Base-by-base conservation (phyloP, 2,329 filamentous ascomycete species). In the Cordyceps cicadae region DNA sequence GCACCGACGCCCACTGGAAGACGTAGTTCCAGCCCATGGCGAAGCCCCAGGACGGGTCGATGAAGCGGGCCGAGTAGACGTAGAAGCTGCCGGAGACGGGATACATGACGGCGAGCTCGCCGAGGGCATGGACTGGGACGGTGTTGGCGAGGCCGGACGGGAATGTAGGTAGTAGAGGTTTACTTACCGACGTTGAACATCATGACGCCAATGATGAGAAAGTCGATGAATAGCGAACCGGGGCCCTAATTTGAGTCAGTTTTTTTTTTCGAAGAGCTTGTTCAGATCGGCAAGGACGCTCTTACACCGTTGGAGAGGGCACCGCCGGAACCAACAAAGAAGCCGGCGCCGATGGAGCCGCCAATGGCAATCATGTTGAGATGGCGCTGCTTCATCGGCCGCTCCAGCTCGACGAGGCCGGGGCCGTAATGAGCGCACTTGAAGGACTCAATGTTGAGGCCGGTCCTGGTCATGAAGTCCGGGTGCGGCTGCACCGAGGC, bases 41-140 rank as follows among this genome's bases (percentile, higher is more conserved):
- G 55, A 81, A 82, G 63, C 79, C 79, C 76, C 82, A 85, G 0
- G 83, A 81, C 29, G 83, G 83, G 68, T 84, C 83, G 63, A 86
- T 80, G 67, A 86, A 86, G 57, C 83, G 82, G 60, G 77, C 76
- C 32, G 80, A 81, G 72, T 84, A 86, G 29, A 81, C 82, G 67
- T 84, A 85, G 76, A 86, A 86, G 64, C 81, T 82, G 70, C 83
- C 83, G 67, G 82, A 84, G 67, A 86, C 78, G 17, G 83, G 83
- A 64, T 81, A 86, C 75, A 85, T 79, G 67, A 85, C 79, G 61
- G 83, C 81, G 56, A 86, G 72, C 68, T 86, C 84, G 65, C 82
- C 83, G 54, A 86, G 78, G 62, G 83, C 83, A 67, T 82, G 82
- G 63, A 85, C 78, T 70, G n/a, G 29, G 19, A 45, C 11, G 9